Evolutionary conservation across 1,139 yeast genomes (phyloP).

Genomic region (Yamadazyma dendronema): DNA sequence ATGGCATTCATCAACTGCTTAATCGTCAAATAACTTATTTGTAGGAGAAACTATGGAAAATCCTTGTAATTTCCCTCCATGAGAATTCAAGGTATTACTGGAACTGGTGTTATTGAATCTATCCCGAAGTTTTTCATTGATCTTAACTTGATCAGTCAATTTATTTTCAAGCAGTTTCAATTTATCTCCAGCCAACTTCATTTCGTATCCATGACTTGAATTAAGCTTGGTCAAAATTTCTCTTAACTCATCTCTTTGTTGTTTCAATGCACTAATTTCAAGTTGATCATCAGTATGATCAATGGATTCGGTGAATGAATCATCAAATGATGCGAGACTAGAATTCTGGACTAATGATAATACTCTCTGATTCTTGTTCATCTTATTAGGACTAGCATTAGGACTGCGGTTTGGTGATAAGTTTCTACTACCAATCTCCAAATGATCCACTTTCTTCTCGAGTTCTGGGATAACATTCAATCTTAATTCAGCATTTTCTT

Average conservation of each 20-base stretch:
- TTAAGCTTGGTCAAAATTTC: slow-evolving; percentile 48
- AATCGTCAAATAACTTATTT: slow-evolving; percentile 30
- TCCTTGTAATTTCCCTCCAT: slow-evolving; percentile 44
- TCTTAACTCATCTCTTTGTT: slow-evolving; percentile 59
- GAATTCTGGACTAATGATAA: slow-evolving; percentile 19
- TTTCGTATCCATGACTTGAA: slow-evolving; percentile 34
- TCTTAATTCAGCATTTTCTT: slow-evolving; percentile 45
- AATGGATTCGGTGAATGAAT: slow-evolving; percentile 10
- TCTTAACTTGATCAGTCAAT: slow-evolving; percentile 30
- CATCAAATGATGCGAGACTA: slow-evolving; percentile 13
- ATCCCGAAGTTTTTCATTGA: slow-evolving; percentile 36
- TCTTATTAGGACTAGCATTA: slow-evolving; percentile 3
- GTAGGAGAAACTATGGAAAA: slow-evolving; percentile 42
- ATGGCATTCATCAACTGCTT: too few species aligned
- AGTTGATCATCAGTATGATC: slow-evolving; percentile 25
- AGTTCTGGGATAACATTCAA: slow-evolving; percentile 41
- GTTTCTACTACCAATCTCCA: neutral
- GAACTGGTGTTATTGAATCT: slow-evolving; percentile 14
- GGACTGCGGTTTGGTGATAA: slow-evolving; percentile 5
- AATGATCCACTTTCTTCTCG: slow-evolving; percentile 25
- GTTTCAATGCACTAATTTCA: slow-evolving; percentile 39
- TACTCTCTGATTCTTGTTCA: slow-evolving; percentile 13
- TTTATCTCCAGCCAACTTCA: slow-evolving; percentile 43
- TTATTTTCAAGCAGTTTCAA: slow-evolving; percentile 39
- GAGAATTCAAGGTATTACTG: slow-evolving; percentile 11